Conservation (phyloP, 2,329 filamentous ascomycete species). For the Aureobasidium namibiae region DNA sequence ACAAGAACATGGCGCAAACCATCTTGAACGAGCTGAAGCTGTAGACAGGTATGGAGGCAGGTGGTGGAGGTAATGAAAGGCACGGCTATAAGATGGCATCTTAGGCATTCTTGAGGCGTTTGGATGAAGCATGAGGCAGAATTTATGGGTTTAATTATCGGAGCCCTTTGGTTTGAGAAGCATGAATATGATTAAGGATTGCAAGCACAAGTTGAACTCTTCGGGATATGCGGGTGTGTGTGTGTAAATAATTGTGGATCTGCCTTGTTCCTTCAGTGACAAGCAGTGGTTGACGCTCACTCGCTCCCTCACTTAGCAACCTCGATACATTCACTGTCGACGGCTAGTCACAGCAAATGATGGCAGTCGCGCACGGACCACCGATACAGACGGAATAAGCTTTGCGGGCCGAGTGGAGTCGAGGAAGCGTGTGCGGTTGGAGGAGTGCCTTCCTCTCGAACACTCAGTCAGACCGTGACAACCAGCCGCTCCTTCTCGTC, state of each 20-base stretch:
- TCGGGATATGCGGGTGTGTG: no score
- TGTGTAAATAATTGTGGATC: no score
- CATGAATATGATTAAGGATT: background rate
- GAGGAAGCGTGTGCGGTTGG: background rate
- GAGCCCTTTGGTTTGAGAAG: background rate
- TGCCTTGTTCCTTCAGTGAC: background rate
- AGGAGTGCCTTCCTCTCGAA: background rate
- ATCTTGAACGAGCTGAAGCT: conserved; percentile 81
- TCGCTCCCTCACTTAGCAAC: background rate
- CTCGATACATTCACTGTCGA: background rate
- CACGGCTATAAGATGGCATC: background rate
- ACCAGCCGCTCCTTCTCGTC: background rate
- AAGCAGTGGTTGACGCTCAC: background rate
- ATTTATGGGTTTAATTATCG: conserved; percentile 5
- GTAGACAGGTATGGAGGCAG: conserved; percentile 30
- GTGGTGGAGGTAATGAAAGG: conserved; percentile 4
- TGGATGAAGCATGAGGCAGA: conserved; percentile 5
- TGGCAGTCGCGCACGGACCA: background rate
- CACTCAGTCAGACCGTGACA: background rate
- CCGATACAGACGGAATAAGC: background rate
- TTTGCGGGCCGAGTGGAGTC: conserved; percentile 2
- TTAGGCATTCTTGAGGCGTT: conserved; percentile 3
- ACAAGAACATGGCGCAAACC: conserved; percentile 95
- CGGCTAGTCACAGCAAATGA: background rate
- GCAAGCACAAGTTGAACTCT: background rate